Percentiles rank a stretch among this genome's conserved stretches.
phyloP scores from a whole-genome alignment of 495 filamentous ascomycete species.

The Penicillium chermesinum region DNA sequence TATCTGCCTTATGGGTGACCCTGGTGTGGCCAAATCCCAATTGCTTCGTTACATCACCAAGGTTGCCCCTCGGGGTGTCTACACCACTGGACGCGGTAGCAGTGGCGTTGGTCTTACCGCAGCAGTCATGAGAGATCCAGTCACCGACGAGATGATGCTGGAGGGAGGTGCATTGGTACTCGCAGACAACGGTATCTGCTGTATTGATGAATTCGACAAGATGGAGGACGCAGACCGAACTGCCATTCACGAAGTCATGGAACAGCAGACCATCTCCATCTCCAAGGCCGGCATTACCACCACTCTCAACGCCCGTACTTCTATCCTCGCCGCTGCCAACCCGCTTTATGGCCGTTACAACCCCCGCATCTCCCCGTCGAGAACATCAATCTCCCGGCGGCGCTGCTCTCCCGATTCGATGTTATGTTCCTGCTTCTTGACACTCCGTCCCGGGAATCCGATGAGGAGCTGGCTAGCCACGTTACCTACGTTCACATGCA shows the following conservation, averaged over 20 bases:
- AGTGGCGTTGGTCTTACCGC: conserved; percentile 96
- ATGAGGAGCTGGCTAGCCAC: conserved; percentile 91
- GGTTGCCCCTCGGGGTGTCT: conserved; percentile 93
- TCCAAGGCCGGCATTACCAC: conserved; percentile 98
- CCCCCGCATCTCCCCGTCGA: conserved; percentile 90
- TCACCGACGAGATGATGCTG: conserved; percentile 97
- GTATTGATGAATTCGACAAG: conserved; percentile 99
- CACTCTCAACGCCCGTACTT: conserved; percentile 90
- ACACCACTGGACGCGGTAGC: conserved; percentile 94
- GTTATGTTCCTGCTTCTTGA: conserved; percentile 95
- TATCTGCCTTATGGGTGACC: conserved; percentile 97
- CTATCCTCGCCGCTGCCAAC: conserved; percentile 96
- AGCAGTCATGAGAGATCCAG: conserved; percentile 96
- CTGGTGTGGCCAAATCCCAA: conserved; percentile 98
- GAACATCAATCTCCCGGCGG: conserved; percentile 97
- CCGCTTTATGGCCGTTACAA: conserved; percentile 98
- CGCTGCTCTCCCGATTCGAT: conserved; percentile 93
- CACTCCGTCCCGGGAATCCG: conserved; percentile 77
- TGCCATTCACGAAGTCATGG: conserved; percentile 99
- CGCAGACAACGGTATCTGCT: conserved; percentile 97
- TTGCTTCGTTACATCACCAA: conserved; percentile 97
- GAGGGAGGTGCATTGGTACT: conserved; percentile 94
- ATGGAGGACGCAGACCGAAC: conserved; percentile 97
- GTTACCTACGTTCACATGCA: conserved; percentile 98
- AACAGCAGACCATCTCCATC: conserved; percentile 98